These are phyloP conservation scores for Graphilbum fragrans DNA, from an alignment of 2,329 filamentous ascomycete species.

Conservation along the genomic window DNA sequence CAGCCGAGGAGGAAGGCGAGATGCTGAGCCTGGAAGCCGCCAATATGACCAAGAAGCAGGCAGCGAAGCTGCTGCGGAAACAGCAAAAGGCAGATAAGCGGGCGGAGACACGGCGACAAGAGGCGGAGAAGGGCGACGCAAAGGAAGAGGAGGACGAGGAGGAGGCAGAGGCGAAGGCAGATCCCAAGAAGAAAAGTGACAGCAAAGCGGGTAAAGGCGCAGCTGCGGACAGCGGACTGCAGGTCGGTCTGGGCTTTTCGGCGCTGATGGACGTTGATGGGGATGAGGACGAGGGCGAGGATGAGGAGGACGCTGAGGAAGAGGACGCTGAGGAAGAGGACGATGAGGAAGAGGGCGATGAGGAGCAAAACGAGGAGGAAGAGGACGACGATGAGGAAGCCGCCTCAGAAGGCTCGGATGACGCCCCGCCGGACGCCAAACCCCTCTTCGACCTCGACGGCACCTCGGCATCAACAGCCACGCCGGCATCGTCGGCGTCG, in stretches of 20 bases:
- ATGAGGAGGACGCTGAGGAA: slow-evolving; percentile 31
- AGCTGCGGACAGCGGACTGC: background rate
- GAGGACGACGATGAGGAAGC: slow-evolving; percentile 36
- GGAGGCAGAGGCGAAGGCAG: slow-evolving; percentile 31
- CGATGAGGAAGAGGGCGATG: slow-evolving; percentile 16
- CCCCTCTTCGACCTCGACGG: slow-evolving; percentile 12
- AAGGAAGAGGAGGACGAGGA: slow-evolving; percentile 19
- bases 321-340: slow-evolving; percentile 29
- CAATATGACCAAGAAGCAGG: slow-evolving; percentile 30
- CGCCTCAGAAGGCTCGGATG: slow-evolving; percentile 32
- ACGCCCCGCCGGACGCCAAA: slow-evolving; percentile 34
- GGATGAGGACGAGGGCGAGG: slow-evolving; percentile 20
- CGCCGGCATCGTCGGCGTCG: slow-evolving; percentile 22
- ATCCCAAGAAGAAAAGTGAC: slow-evolving; percentile 26
- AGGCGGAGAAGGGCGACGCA: slow-evolving; percentile 17
- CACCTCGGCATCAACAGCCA: slow-evolving; percentile 11
- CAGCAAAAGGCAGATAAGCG: slow-evolving; percentile 39
- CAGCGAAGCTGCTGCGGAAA: slow-evolving; percentile 35
- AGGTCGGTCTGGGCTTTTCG: background rate
- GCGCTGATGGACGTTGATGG: slow-evolving; percentile 3
- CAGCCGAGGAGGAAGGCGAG: slow-evolving; percentile 13
- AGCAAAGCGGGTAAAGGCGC: background rate
- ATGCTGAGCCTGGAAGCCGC: slow-evolving; percentile 8
- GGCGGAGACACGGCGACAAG: slow-evolving; percentile 24
- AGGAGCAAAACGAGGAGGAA: slow-evolving; percentile 28